Conservation (phyloP, 1,139 yeast genomes). For the Eremothecium coryli region DNA sequence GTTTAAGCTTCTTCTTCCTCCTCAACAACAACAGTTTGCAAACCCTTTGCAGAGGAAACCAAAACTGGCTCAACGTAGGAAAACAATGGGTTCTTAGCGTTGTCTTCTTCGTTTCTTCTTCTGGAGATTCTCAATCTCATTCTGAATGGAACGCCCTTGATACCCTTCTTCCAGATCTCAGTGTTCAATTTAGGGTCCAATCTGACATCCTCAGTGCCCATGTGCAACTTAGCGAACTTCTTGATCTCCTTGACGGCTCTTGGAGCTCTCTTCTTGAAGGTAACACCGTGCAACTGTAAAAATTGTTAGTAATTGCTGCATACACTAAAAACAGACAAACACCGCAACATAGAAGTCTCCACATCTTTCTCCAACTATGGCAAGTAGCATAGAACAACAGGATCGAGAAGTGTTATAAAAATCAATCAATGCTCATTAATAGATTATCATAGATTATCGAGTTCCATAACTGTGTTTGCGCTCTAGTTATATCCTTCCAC, state of each 20-base stretch:
- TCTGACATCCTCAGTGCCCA: conserved; percentile 99
- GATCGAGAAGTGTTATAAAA: no score
- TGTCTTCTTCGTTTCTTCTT: conserved; percentile 99
- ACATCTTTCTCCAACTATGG: no score
- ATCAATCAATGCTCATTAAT: no score
- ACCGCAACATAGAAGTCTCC: no score
- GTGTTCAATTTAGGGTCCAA: conserved; percentile 98
- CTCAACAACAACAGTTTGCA: conserved; percentile 94
- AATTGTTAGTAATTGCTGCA: conserved; percentile 8
- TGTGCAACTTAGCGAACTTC: conserved; percentile 96
- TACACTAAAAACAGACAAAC: not conserved
- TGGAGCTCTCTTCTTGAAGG: conserved; percentile 99
- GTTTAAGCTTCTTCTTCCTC: conserved; percentile 67
- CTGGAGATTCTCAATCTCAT: conserved; percentile 98
- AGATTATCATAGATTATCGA: no score
- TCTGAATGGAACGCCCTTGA: conserved; percentile 98
- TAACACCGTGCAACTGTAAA: conserved; percentile 83
- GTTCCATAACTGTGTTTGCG: no score
- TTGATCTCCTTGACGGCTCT: conserved; percentile 98
- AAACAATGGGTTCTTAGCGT: conserved; percentile 96
- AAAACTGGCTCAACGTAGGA: conserved; percentile 96
- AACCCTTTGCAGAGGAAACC: conserved; percentile 94
- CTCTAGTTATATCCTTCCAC: no score
- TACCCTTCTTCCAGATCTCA: conserved; percentile 99
- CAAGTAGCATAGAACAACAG: no score